A percentile compares a stretch with the other conserved stretches of the same genome.
Conservation (phyloP, 208 protist species). For the Leishmania gerbilli region DNA sequence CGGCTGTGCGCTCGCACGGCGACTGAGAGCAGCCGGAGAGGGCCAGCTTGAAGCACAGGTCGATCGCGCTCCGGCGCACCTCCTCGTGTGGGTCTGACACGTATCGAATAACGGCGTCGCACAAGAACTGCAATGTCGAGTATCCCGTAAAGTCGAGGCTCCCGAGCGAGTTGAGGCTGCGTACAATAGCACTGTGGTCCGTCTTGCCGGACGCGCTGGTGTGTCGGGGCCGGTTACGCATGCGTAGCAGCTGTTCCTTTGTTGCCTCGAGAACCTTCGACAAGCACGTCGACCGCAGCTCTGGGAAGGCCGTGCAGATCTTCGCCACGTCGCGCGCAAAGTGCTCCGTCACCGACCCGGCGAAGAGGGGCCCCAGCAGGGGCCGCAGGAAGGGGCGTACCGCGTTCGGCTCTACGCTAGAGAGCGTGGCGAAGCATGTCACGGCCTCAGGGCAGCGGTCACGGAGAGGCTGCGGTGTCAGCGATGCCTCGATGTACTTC, state of each 20-base stretch:
- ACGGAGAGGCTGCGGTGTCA: slow-evolving; percentile 48
- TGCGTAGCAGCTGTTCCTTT: slow-evolving; percentile 60
- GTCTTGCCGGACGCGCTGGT: slow-evolving; percentile 24
- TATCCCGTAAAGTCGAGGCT: slow-evolving; percentile 88
- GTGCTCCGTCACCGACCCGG: slow-evolving; percentile 61
- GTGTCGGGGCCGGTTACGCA: slow-evolving; percentile 31
- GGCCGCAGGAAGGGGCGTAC: slow-evolving; percentile 80
- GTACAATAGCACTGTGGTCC: slow-evolving; percentile 42
- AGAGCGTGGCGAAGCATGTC: slow-evolving; percentile 84
- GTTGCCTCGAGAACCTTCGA: slow-evolving; percentile 87
- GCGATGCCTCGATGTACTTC: slow-evolving; percentile 73
- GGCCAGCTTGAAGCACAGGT: slow-evolving; percentile 89
- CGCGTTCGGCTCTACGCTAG: slow-evolving; percentile 63
- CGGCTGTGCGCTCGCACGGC: slow-evolving; percentile 65
- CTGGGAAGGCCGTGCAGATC: slow-evolving; percentile 87
- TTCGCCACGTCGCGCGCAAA: slow-evolving; percentile 84
- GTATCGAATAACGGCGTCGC: slow-evolving; percentile 78
- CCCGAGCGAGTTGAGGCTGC: slow-evolving; percentile 67
- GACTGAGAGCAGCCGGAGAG: slow-evolving; percentile 80
- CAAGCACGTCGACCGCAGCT: slow-evolving; percentile 87
- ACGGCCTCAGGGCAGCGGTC: slow-evolving; percentile 78
- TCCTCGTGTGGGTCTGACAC: slow-evolving; percentile 84
- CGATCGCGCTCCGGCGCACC: slow-evolving; percentile 83
- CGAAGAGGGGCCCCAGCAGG: slow-evolving; percentile 79
- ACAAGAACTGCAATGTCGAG: slow-evolving; percentile 86